Evolutionary conservation across 2,329 filamentous ascomycete genomes (phyloP).

Genomic region (Samsoniella hepiali): DNA sequence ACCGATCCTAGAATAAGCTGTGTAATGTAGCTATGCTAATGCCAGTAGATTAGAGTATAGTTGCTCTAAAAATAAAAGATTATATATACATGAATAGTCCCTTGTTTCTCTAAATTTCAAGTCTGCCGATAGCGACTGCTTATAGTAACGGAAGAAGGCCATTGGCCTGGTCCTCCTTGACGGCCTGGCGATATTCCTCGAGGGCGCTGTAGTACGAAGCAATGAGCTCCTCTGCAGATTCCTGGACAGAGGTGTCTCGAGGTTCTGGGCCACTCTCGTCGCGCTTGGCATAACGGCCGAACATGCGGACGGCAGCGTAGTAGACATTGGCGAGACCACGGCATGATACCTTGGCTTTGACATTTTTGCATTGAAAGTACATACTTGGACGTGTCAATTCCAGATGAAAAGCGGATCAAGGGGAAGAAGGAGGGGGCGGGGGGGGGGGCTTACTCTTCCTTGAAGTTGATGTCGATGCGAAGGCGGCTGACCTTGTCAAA

Average conservation of each 20-base stretch:
- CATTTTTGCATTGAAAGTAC: conserved; percentile 28
- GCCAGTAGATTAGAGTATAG: no score
- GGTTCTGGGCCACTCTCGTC: background rate
- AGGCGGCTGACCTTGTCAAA: conserved; percentile 37
- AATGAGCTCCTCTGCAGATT: conserved; percentile 21
- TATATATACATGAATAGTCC: background rate
- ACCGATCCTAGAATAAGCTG: no score
- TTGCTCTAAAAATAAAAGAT: background rate
- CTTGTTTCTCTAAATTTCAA: background rate
- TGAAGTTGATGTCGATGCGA: conserved; percentile 45
- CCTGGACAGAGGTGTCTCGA: conserved; percentile 13
- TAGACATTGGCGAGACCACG: conserved; percentile 32
- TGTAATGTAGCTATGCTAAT: no score
- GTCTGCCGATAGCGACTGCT: background rate
- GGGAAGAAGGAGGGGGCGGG: background rate
- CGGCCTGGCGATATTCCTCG: conserved; percentile 27
- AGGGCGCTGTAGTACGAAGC: conserved; percentile 28
- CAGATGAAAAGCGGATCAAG: background rate
- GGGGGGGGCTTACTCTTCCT: conserved; percentile 26
- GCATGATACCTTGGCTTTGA: conserved; percentile 24
- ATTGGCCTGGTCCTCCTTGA: conserved; percentile 27
- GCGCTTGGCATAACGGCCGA: conserved; percentile 24
- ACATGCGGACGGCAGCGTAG: conserved; percentile 30
- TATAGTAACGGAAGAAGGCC: conserved; percentile 22
- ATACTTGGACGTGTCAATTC: conserved; percentile 23